These are phyloP conservation scores for Thielaviopsis ethacetica DNA, from an alignment of 2,329 filamentous ascomycete genomes.

Conservation along the genomic window DNA sequence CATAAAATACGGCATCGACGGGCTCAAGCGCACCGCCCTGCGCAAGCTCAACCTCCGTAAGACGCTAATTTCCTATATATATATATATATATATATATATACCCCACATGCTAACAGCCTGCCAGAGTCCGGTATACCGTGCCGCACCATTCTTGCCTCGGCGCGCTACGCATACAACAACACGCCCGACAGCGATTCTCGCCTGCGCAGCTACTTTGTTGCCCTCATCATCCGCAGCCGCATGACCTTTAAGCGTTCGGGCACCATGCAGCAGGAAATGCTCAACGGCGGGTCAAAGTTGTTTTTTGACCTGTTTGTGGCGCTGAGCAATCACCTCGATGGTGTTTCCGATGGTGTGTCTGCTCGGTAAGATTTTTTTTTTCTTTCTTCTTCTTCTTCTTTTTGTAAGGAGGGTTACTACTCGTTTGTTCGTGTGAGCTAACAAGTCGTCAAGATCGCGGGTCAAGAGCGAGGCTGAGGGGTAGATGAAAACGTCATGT, in stretches of 20 bases:
- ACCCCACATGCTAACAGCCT: constrained; percentile 10
- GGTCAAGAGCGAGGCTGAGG: too few species aligned
- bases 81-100: background rate
- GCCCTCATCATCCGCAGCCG: constrained; percentile 81
- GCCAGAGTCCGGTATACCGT: constrained; percentile 59
- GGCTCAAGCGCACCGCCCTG: constrained; percentile 69
- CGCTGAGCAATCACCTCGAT: constrained; percentile 79
- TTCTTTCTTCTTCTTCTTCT: background rate
- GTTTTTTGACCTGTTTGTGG: constrained; percentile 89
- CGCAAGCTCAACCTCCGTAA: constrained; percentile 75
- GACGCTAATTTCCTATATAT: constrained; percentile 17
- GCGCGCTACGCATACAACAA: constrained; percentile 82
- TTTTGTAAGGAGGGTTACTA: background rate
- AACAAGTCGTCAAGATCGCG: background rate
- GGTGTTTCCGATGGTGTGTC: constrained; percentile 18
- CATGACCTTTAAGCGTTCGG: constrained; percentile 79
- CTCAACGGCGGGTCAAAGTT: constrained; percentile 63
- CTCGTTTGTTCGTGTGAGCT: background rate
- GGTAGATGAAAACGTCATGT: too few species aligned
- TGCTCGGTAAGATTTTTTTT: constrained; percentile 24
- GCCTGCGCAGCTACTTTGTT: constrained; percentile 77
- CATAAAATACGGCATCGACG: constrained; percentile 66
- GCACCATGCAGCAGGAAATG: constrained; percentile 94
- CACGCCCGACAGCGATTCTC: constrained; percentile 81
- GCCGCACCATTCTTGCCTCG: constrained; percentile 68